Conservation (phyloP, 306 rosid species). For the Astragalus glycyphyllos region DNA sequence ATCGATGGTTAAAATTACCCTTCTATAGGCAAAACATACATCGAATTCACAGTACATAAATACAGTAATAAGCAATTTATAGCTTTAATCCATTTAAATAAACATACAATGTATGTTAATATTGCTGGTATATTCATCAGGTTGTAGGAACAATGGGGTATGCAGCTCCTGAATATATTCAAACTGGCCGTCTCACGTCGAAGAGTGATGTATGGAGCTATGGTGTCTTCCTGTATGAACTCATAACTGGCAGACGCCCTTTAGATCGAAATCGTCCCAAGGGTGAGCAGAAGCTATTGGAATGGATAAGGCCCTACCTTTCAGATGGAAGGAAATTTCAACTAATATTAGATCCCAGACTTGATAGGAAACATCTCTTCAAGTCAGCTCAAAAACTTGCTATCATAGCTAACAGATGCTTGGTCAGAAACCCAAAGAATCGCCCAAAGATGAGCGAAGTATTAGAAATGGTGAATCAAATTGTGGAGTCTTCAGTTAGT, state of each 20-base stretch:
- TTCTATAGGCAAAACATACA: slow-evolving; percentile 22
- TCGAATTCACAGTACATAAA: not conserved
- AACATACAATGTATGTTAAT: slow-evolving; percentile 37
- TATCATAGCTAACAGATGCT: slow-evolving; percentile 77
- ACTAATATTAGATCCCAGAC: slow-evolving; percentile 85
- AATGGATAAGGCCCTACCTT: slow-evolving; percentile 90
- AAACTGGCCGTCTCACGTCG: slow-evolving; percentile 85
- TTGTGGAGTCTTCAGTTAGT: slow-evolving; percentile 53
- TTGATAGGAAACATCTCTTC: slow-evolving; percentile 70
- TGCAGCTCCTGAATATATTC: slow-evolving; percentile 96
- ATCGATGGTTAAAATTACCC: slow-evolving; percentile 6
- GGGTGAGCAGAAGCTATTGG: slow-evolving; percentile 94
- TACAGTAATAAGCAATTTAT: slow-evolving; percentile 9
- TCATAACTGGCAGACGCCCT: slow-evolving; percentile 93
- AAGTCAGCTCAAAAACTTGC: slow-evolving; percentile 80
- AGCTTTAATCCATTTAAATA: slow-evolving; percentile 21
- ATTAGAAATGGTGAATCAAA: slow-evolving; percentile 70
- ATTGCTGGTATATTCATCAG: slow-evolving; percentile 55
- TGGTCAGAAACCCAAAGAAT: slow-evolving; percentile 77
- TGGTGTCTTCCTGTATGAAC: slow-evolving; percentile 95
- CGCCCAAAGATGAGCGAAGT: slow-evolving; percentile 98
- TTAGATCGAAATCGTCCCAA: slow-evolving; percentile 85
- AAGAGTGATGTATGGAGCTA: slow-evolving; percentile 96
- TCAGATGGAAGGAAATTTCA: slow-evolving; percentile 77
- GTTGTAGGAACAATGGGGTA: slow-evolving; percentile 98